Evolutionary conservation across 2,329 filamentous ascomycete genomes (phyloP).

Genomic region (Fusarium sp.): DNA sequence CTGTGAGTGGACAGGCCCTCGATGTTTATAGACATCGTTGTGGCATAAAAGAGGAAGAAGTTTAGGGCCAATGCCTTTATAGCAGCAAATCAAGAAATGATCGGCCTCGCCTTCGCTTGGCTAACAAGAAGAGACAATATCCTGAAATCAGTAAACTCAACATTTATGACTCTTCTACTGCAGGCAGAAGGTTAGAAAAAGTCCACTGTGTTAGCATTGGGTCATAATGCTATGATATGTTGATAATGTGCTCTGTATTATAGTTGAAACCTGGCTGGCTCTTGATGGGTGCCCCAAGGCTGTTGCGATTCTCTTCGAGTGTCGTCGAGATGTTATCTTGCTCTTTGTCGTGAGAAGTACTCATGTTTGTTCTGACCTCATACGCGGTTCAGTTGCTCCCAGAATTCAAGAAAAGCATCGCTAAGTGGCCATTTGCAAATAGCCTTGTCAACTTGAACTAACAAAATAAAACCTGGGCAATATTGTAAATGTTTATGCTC

Average conservation of each 20-base stretch:
- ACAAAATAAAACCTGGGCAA: neutral
- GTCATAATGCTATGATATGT: too few relatives aligned
- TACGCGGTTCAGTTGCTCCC: neutral
- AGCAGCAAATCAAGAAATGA: neutral
- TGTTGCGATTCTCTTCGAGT: neutral
- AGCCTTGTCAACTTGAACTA: neutral
- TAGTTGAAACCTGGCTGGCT: too few relatives aligned
- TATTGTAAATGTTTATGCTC: neutral
- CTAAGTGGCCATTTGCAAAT: neutral
- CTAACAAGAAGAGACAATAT: neutral
- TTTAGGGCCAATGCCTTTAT: neutral
- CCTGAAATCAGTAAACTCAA: neutral
- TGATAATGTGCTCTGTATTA: too few relatives aligned
- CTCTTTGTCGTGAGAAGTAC: neutral
- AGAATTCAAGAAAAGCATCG: neutral
- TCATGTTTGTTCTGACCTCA: neutral
- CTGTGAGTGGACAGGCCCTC: neutral
- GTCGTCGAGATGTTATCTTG: fast-evolving
- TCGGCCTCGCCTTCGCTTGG: neutral
- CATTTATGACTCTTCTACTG: too few relatives aligned
- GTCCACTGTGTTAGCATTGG: too few relatives aligned
- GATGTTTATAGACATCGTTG: neutral
- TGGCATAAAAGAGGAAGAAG: neutral
- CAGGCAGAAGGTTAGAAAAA: too few relatives aligned
- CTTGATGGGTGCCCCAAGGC: neutral